Evolutionary conservation across 495 filamentous ascomycete genomes (phyloP), one percentile per base, ranked within the genome.

Genomic region (Xylaria grammica): DNA sequence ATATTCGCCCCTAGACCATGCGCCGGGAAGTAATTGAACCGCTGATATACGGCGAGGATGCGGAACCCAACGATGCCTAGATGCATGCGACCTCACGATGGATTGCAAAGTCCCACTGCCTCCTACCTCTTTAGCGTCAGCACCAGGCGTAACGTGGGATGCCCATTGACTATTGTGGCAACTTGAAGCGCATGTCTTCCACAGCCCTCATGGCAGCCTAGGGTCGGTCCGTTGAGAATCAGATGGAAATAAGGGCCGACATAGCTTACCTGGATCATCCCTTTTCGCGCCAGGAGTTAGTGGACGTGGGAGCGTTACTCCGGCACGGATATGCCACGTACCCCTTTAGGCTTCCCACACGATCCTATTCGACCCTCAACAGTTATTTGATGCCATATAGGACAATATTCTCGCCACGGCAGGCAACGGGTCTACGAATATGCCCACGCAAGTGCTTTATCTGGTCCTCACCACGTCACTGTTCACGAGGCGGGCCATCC

Each of bases 291-390:
- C 17, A n/a, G 17, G 40, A 11, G 17, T n/a, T 44, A 19, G 8
- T 15, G 5, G 17, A 19, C 9, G 3, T 19, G 17, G 40, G 9
- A 10, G 40, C 17, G 9, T 44, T n/a, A 19, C n/a, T n/a, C n/a
- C 17, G 40, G 40, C 9, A 44, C 40, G 17, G 17, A 13, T 44
- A 15, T 4, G 40, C 17, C 3, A 19, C 40, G 4, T 4, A 42
- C 13, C 0, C n/a, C 13, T 30, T 56, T 20, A 11, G 0, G 2
- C 17, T 36, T 29, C 20, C 36, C 36, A 57, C 15, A 45, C 42
- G 56, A 46, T 59, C 56, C 42, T 40, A 48, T 46, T 59, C 36
- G 56, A 36, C 27, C 40, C 24, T 58, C 15, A 30, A 19, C 24
- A 36, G 44, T n/a, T 58, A 27, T 15, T 19, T 45, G 8, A 8